Base-by-base conservation (phyloP, 768 basidiomycete species). In the Lyophyllum atratum region DNA sequence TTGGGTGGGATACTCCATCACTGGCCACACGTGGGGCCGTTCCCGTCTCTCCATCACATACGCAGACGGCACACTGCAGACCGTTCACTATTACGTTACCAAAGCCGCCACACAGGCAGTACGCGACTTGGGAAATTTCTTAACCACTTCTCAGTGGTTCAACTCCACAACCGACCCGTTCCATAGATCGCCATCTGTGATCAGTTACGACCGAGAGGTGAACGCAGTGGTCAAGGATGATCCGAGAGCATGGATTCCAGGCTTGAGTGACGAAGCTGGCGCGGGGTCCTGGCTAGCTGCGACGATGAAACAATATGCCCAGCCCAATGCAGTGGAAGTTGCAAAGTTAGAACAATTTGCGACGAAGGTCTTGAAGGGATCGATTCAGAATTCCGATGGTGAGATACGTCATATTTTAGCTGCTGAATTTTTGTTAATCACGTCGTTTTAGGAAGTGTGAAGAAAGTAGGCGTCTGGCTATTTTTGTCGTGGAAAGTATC, bases 251-350 rank as follows among this genome's bases (percentile, higher is more conserved):
- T 85, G 83, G 83, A 85, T 85, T 50, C 77, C 81, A n/a, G 83
- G 83, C 0, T 61, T 84, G 56, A 82, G 80, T 49, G 82, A 85
- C 59, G 83, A 85, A 65, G 83, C 79, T n/a, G 83, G 83, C 26
- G 82, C 83, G 0, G 82, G 82, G 11, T 82, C 81, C 22, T 84
- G 81, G 81, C 62, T 85, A 14, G 81, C 83, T 8, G 82, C 79
- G 17, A 69, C 77, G 3, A 79, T 83, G 81, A 85, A 84, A 58
- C 80, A 85, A 61, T 85, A 70, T 59, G 79, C 73, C 1, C 82
- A 83, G 57, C 83, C 83, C 1, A 79, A 73, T 58, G 80, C 79
- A 0, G 73, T 70, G n/a, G 83, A 85, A 65, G 80, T 84, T 7
- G 65, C 73, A 1, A 82, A 83, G 64, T 61, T 84, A 60, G 82